Base-by-base conservation (phyloP, 495 filamentous ascomycete species). In the Durotheca rogersii region DNA sequence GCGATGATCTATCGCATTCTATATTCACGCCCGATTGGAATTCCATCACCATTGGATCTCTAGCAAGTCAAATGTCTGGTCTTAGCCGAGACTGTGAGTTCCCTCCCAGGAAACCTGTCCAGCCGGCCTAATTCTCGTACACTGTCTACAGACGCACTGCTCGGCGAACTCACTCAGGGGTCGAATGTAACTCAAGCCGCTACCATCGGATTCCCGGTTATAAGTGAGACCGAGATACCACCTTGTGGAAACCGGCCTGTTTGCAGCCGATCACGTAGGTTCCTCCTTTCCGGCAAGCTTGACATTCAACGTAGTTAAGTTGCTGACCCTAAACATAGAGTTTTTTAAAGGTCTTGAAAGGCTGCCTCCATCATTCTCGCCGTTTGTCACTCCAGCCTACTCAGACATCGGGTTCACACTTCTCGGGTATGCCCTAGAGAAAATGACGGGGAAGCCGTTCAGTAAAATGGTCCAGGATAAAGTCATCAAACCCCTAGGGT, bases 31-130 rank as follows among this genome's bases (percentile, higher is more conserved):
- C 76, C 5, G 67, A 72, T 14, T 84, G 81, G 81, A 66, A 76
- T 1, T 70, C 79, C 1, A 68, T 82, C 23, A 83, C 79, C 0
- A 65, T 83, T 9, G 75, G 79, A 0, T 71, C 76, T 3, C 53
- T 84, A 31, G 78, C 77, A 0, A 75, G 69, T 33, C 80, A 83
- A 49, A 66, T 76, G 19, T 68, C 78, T 10, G 80, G 77, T 0
- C 62, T 81, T 29, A 71, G 71, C 16, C 65, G 75, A 42, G 68
- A 71, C 17, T 72, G 68, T 71, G 53, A 55, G 66, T 25, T 3
- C 9, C 7, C 7, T 19, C 7, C 30, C 23, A 27, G 4, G 15
- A 12, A 17, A 1, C 25, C 5, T 4, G 2, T 39, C 10, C 12
- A 30, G 33, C 3, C 4, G 29, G 7, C 16, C 39, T 41, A n/a